These are phyloP conservation scores for Starmerella sirachaensis DNA, from an alignment of 805 yeast genomes.

Conservation along the genomic window DNA sequence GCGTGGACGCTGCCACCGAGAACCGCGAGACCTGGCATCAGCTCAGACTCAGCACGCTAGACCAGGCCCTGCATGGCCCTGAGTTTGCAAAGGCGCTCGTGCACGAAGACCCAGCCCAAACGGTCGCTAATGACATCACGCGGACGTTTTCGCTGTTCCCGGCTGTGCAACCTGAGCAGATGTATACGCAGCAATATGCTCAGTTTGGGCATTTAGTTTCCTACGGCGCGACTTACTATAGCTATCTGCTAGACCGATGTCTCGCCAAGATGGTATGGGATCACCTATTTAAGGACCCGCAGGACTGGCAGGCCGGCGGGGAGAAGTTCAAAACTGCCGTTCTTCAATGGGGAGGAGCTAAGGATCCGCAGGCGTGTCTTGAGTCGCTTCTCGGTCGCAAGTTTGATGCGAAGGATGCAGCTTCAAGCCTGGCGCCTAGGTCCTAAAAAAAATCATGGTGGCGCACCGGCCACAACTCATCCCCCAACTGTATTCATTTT, in stretches of 20 bases:
- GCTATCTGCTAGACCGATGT: conserved; percentile 83
- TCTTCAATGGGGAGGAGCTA: conserved; percentile 86
- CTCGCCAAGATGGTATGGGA: conserved; percentile 80
- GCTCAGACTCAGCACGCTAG: conserved; percentile 78
- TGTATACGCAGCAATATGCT: conserved; percentile 76
- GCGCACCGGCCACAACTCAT: background rate
- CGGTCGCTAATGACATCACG: conserved; percentile 58
- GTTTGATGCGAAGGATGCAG: conserved; percentile 23
- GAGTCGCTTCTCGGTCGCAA: conserved; percentile 59
- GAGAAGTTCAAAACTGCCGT: conserved; percentile 57
- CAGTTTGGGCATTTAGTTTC: conserved; percentile 87
- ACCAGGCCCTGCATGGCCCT: conserved; percentile 59
- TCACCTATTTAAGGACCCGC: conserved; percentile 55
- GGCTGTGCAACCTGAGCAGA: conserved; percentile 30
- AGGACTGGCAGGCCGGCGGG: conserved; percentile 64
- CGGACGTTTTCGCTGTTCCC: conserved; percentile 46
- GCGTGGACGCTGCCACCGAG: conserved; percentile 30
- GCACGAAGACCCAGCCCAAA: conserved; percentile 10
- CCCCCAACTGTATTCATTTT: too few relatives aligned
- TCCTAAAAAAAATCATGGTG: background rate
- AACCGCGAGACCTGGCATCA: conserved; percentile 75
- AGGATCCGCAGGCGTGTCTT: conserved; percentile 77
- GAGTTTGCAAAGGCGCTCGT: conserved; percentile 7
- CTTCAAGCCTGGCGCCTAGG: conserved; percentile 11
- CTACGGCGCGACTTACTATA: conserved; percentile 88